Conservation (phyloP, 2,329 filamentous ascomycete species). For the Aspergillus sp. region DNA sequence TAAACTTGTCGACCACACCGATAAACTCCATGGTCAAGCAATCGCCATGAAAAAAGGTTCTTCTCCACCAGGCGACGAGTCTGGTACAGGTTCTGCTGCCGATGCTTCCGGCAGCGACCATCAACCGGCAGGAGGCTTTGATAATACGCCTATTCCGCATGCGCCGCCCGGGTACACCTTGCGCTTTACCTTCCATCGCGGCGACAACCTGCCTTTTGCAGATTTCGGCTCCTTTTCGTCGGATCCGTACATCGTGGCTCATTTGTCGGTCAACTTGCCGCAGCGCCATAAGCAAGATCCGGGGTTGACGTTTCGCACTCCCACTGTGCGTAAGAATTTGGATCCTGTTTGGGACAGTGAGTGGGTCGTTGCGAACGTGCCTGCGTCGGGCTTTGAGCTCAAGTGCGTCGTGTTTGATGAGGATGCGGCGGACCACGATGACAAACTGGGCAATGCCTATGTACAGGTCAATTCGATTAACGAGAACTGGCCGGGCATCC, state of each 20-base stretch:
- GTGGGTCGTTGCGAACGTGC: slow-evolving; percentile 85
- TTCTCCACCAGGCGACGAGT: neutral
- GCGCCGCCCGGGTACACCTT: slow-evolving; percentile 75
- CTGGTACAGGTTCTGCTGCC: neutral
- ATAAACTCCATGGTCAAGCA: slow-evolving; percentile 32
- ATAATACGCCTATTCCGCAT: slow-evolving; percentile 67
- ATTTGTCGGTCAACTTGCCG: slow-evolving; percentile 63
- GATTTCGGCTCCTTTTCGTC: slow-evolving; percentile 72
- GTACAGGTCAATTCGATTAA: slow-evolving; percentile 55
- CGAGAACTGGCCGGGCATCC: slow-evolving; percentile 63
- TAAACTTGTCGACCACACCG: slow-evolving; percentile 34
- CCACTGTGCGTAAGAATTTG: slow-evolving; percentile 63
- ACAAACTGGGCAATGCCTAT: slow-evolving; percentile 80
- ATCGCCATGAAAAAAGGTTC: slow-evolving; percentile 17
- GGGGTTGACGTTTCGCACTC: slow-evolving; percentile 64
- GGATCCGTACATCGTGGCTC: slow-evolving; percentile 74
- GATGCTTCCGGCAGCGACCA: slow-evolving; percentile 4
- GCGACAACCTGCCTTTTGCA: slow-evolving; percentile 71
- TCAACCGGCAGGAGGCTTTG: slow-evolving; percentile 68
- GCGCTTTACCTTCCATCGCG: slow-evolving; percentile 75
- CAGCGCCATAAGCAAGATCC: slow-evolving; percentile 83
- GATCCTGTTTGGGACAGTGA: slow-evolving; percentile 76
- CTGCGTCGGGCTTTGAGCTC: slow-evolving; percentile 69
- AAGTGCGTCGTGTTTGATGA: slow-evolving; percentile 89
- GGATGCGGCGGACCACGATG: slow-evolving; percentile 77